Conservation (phyloP, 495 filamentous ascomycete species). For the Trichodelitschia bisporula region DNA sequence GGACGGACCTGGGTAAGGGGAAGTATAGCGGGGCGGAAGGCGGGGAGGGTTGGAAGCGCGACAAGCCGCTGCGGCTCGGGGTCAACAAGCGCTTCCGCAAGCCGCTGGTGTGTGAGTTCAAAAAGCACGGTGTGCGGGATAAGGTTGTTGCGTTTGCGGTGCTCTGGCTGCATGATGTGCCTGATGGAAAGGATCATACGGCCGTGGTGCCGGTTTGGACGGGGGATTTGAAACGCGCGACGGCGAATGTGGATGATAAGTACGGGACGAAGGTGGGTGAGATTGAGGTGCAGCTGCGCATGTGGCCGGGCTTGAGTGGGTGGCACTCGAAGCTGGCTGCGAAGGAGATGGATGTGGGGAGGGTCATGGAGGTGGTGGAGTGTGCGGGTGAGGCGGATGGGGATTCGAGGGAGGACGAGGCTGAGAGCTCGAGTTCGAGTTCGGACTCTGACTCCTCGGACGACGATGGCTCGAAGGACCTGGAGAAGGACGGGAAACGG, state of each 20-base stretch:
- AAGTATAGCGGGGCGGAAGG: constrained; percentile 6
- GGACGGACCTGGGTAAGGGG: constrained; percentile 30
- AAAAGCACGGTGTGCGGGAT: constrained; percentile 24
- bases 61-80: constrained; percentile 22
- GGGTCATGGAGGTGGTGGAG: constrained; percentile 38
- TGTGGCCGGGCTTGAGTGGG: constrained; percentile 31
- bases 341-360: constrained; percentile 23
- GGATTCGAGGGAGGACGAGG: constrained; percentile 4
- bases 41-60: constrained; percentile 14
- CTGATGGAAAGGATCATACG: constrained; percentile 32
- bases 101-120: constrained; percentile 34
- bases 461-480: constrained; percentile 1
- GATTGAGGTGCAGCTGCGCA: constrained; percentile 25
- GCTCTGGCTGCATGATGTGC: constrained; percentile 39
- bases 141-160: constrained; percentile 34
- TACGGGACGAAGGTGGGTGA: constrained; percentile 26
- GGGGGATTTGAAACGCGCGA: constrained; percentile 14
- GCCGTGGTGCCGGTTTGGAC: constrained; percentile 28
- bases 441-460: background rate
- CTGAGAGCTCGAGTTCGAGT: constrained; percentile 1
- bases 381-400: constrained; percentile 28
- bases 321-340: constrained; percentile 27
- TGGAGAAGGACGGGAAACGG: constrained; percentile 12
- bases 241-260: constrained; percentile 7
- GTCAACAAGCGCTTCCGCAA: constrained; percentile 36